A percentile compares a stretch with the other conserved stretches of the same genome.
phyloP scores from a whole-genome alignment of 129 eudicot genomes.

The Chrysanthemum seticuspe region DNA sequence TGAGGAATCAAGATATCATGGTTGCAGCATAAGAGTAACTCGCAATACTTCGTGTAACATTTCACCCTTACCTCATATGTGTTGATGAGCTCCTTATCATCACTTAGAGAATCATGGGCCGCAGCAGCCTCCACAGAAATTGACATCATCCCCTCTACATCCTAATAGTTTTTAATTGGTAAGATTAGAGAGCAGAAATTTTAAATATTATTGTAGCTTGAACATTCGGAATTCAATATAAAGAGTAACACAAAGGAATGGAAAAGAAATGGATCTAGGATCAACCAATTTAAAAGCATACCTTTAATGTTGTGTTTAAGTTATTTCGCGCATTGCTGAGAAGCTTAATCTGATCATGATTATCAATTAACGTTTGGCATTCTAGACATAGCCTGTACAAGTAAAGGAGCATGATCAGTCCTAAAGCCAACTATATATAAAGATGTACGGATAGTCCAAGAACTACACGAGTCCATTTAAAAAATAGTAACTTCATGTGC shows the following conservation, averaged over 20 bases:
- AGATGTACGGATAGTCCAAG: not conserved
- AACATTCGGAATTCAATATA: not conserved
- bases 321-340: slow-evolving; percentile 94
- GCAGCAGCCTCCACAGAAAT: slow-evolving; percentile 95
- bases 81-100: slow-evolving; percentile 89
- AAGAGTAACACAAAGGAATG: not conserved
- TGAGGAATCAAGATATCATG: slow-evolving; percentile 9
- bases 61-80: slow-evolving; percentile 74
- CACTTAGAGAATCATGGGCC: slow-evolving; percentile 84
- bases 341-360: slow-evolving; percentile 96
- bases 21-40: not conserved
- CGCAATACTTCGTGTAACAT: not conserved
- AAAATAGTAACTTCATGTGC: slow-evolving; percentile 14
- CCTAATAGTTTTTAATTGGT: slow-evolving; percentile 38
- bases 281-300: slow-evolving; percentile 24
- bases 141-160: slow-evolving; percentile 99
- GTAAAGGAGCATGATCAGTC: slow-evolving; percentile 30
- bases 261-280: slow-evolving; percentile 13
- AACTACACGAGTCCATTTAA: slow-evolving; percentile 3
- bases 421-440: slow-evolving; percentile 10
- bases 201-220: not conserved
- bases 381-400: slow-evolving; percentile 81
- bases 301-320: slow-evolving; percentile 93
- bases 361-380: slow-evolving; percentile 93
- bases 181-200: not conserved